A percentile compares a stretch with the other conserved stretches of the same genome.
Evolutionary conservation across 345 rosid species (phyloP).

Genomic region (Eucalyptus regnans): DNA sequence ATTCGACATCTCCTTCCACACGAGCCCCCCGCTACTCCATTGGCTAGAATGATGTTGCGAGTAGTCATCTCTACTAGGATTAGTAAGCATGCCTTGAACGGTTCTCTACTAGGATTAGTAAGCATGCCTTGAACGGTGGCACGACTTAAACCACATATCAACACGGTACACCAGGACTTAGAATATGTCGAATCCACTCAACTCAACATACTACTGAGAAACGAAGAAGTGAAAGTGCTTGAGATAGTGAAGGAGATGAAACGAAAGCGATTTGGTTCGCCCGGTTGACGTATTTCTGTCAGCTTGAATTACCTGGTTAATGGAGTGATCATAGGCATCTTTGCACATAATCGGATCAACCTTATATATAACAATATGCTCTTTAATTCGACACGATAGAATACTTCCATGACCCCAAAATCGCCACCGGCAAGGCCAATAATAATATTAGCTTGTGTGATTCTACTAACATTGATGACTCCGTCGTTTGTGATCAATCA

Average conservation of each 20-base stretch:
- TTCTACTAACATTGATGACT: background rate
- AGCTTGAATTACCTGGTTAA: background rate
- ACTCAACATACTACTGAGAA: too few relatives aligned
- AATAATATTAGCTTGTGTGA: background rate
- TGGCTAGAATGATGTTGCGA: too few relatives aligned
- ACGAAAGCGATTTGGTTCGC: background rate
- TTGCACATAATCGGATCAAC: background rate
- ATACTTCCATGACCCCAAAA: background rate
- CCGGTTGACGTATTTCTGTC: background rate
- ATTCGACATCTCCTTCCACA: too few relatives aligned
- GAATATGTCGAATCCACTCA: too few relatives aligned
- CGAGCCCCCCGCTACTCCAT: too few relatives aligned
- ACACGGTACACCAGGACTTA: background rate
- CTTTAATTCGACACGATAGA: background rate
- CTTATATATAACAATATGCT: background rate
- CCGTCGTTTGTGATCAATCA: background rate
- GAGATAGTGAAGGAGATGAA: background rate
- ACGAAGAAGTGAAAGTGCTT: background rate
- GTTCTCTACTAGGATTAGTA: background rate
- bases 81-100: background rate
- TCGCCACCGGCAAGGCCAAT: background rate
- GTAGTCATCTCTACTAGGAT: background rate
- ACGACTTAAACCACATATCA: background rate
- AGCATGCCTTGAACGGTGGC: background rate
- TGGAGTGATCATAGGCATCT: background rate